Conservation (phyloP, 2,329 filamentous ascomycete genomes). For the Pseudogymnoascus sp. region DNA sequence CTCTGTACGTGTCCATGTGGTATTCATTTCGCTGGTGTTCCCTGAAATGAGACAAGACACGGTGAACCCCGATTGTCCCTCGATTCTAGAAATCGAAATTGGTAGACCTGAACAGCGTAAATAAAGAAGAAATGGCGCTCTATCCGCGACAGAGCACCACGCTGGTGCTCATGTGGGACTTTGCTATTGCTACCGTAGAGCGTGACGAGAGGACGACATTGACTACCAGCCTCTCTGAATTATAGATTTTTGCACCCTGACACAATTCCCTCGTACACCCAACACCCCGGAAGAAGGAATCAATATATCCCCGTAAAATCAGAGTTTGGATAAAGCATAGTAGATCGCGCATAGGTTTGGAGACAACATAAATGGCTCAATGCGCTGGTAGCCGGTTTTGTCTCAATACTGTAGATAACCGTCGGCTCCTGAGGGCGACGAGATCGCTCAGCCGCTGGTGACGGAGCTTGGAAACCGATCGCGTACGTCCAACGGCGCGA, state of each 20-base stretch:
- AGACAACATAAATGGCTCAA: background rate
- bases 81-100: background rate
- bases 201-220: background rate
- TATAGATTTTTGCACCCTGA: background rate
- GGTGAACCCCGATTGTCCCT: background rate
- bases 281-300: background rate
- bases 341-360: background rate
- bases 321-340: background rate
- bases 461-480: background rate
- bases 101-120: background rate
- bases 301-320: background rate
- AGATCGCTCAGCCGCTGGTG: background rate
- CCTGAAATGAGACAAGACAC: background rate
- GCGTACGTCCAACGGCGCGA: background rate
- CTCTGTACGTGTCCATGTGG: background rate
- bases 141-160: background rate
- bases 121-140: background rate
- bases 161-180: background rate
- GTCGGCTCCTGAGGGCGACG: background rate
- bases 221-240: background rate
- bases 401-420: slow-evolving; percentile 5
- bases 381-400: background rate
- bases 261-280: background rate
- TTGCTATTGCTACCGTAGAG: background rate
- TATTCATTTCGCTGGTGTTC: background rate